Evolutionary conservation across 345 rosid species (phyloP).

Genomic region (Eutrema yunnanense): DNA sequence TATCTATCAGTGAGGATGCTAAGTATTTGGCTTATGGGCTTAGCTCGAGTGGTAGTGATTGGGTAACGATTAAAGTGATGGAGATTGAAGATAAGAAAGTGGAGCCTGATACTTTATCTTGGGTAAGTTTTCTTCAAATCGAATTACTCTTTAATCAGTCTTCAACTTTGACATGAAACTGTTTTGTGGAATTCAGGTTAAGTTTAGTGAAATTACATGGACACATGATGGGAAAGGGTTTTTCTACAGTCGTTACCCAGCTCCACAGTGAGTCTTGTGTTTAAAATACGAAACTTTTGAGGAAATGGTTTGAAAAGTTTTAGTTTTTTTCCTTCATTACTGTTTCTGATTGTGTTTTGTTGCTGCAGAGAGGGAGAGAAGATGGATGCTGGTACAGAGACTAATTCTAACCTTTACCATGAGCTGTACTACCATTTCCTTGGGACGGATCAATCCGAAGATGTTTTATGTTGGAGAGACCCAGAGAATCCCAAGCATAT

Average conservation of each 20-base stretch:
- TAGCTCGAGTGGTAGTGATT: constrained; percentile 89
- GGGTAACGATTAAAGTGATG: constrained; percentile 83
- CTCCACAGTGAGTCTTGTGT: constrained; percentile 54
- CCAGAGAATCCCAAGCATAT: constrained; percentile 62
- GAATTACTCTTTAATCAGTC: neutral
- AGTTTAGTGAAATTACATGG: constrained; percentile 78
- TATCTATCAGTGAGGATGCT: constrained; percentile 66
- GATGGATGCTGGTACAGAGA: constrained; percentile 93
- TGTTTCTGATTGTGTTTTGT: neutral
- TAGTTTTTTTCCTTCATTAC: neutral
- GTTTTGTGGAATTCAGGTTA: constrained; percentile 40
- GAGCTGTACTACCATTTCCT: constrained; percentile 77
- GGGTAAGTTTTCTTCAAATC: constrained; percentile 48
- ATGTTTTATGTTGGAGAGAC: constrained; percentile 90
- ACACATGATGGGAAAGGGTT: constrained; percentile 85
- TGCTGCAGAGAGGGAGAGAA: constrained; percentile 64
- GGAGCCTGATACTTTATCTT: constrained; percentile 64
- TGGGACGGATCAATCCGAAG: constrained; percentile 74
- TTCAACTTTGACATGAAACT: neutral
- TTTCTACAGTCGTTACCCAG: constrained; percentile 87
- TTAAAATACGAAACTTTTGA: neutral
- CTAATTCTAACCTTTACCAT: constrained; percentile 72
- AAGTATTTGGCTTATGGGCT: constrained; percentile 74
- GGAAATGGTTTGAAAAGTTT: neutral
- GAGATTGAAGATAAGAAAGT: constrained; percentile 51